Base-by-base conservation (phyloP, 495 filamentous ascomycete genomes). In the Umbilicaria muhlenbergii region DNA sequence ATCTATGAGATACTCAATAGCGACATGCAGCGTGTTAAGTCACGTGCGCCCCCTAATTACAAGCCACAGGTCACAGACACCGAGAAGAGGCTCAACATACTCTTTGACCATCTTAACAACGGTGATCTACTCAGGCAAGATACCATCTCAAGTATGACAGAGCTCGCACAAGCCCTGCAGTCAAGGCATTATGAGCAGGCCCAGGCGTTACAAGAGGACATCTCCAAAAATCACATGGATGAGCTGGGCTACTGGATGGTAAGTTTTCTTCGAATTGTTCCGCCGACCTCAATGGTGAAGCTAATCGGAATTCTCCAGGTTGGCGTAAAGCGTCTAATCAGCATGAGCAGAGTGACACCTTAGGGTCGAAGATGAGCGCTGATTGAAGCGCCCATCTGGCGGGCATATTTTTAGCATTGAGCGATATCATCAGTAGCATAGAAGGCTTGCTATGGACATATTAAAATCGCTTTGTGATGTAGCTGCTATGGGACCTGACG, bases 191-290 rank as follows among this genome's bases (percentile, higher is more conserved):
- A 83, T 47, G 78, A 81, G 36, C 68, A 68, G n/a, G 91, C 91
- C 2, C 64, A 70, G 33, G 69, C 65, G 16, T 67, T 94, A 44
- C 86, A 95, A 60, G 68, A 83, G 18, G 78, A 92, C 51, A 77
- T 96, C 50, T 74, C 89, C 64, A 78, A 72, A 41, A 81, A 84
- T 58, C 81, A 81, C 62, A 81, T 69, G 11, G 78, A 86, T 21
- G 86, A 95, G 60, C 93, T 86, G 52, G 81, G 81, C 32, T 79
- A 84, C 51, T 96, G 92, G 91, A 93, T 96, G 89, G 87, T 93
- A 66, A 71, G 83, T 73, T 38, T 8, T 3, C 13, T 31, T 15
- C 6, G 12, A 1, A 11, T 24, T 17, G 21, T 32, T 15, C 17
- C 2, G 11, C 5, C 15, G n/a, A 11, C 32, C 15, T 8, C 16